Evolutionary conservation across 176 grass and related monocot genomes (phyloP).

Genomic region (Oropetium thomaeum): DNA sequence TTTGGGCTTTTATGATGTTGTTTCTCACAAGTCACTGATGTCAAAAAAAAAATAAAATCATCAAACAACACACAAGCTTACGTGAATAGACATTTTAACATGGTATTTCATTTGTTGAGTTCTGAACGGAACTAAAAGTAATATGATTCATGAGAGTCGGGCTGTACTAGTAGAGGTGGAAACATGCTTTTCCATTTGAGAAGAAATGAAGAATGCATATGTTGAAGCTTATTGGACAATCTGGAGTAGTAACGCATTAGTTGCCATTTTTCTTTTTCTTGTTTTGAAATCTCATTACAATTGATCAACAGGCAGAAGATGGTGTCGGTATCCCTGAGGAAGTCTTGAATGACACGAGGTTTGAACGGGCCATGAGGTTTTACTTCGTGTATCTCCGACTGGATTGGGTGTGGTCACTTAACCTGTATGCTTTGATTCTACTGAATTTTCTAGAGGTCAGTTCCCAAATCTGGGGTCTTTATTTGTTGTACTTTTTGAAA

Average conservation of each 20-base stretch:
- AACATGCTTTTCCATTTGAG: not conserved
- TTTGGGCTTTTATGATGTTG: not conserved
- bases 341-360: constrained; percentile 62
- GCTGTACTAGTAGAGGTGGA: not conserved
- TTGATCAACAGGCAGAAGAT: constrained; percentile 78
- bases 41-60: too few species aligned
- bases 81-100: not conserved
- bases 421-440: constrained; percentile 82
- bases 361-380: constrained; percentile 76
- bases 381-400: constrained; percentile 81
- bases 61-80: not conserved
- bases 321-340: constrained; percentile 88
- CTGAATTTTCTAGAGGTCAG: constrained; percentile 94
- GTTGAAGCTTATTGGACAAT: constrained; percentile 10
- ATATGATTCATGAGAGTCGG: not conserved
- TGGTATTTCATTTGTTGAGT: not conserved
- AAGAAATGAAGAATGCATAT: not conserved
- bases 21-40: not conserved
- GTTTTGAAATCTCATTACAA: constrained; percentile 18
- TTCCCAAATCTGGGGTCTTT: not conserved
- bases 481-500: constrained; percentile 4
- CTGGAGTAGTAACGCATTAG: not conserved
- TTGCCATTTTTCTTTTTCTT: not conserved
- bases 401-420: constrained; percentile 92
- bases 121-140: not conserved